Evolutionary conservation across 2,329 filamentous ascomycete genomes (phyloP).

Genomic region (Apiospora aurea): DNA sequence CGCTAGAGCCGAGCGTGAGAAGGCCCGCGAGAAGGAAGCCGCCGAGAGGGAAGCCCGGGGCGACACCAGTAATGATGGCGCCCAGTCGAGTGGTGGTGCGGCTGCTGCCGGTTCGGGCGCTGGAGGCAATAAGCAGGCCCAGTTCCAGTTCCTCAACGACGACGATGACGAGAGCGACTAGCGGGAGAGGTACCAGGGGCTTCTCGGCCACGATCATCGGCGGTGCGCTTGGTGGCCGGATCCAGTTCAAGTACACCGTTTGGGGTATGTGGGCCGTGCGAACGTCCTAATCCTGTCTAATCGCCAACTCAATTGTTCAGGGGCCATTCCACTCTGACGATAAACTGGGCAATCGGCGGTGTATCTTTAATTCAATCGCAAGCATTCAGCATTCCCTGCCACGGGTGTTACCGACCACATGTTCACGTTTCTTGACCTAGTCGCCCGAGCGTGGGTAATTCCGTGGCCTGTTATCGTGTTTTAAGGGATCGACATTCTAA

Average conservation of each 20-base stretch:
- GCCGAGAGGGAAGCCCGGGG: slow-evolving; percentile 24
- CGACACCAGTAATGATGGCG: slow-evolving; percentile 34
- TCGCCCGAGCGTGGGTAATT: not conserved
- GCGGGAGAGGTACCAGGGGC: not conserved
- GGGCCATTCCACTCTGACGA: not conserved
- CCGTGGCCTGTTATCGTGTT: not conserved
- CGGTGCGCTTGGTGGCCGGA: not conserved
- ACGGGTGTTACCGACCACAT: not conserved
- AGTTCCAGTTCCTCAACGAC: slow-evolving; percentile 61
- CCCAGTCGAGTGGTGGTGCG: slow-evolving; percentile 34
- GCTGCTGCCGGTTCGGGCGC: slow-evolving; percentile 30
- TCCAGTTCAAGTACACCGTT: not conserved
- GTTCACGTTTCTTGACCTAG: not conserved
- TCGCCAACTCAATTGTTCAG: not conserved
- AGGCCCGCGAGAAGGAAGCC: slow-evolving; percentile 32
- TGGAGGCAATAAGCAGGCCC: slow-evolving; percentile 59
- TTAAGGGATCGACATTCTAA: not conserved
- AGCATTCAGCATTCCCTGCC: not conserved
- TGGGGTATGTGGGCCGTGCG: not conserved
- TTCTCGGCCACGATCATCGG: not conserved
- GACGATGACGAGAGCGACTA: slow-evolving; percentile 55
- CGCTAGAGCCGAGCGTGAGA: slow-evolving; percentile 47
- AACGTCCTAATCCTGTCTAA: not conserved
- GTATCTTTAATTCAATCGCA: not conserved
- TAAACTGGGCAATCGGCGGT: not conserved